Evolutionary conservation across 805 yeast genomes (phyloP).

Genomic region (Cyberlindnera mrakii): DNA sequence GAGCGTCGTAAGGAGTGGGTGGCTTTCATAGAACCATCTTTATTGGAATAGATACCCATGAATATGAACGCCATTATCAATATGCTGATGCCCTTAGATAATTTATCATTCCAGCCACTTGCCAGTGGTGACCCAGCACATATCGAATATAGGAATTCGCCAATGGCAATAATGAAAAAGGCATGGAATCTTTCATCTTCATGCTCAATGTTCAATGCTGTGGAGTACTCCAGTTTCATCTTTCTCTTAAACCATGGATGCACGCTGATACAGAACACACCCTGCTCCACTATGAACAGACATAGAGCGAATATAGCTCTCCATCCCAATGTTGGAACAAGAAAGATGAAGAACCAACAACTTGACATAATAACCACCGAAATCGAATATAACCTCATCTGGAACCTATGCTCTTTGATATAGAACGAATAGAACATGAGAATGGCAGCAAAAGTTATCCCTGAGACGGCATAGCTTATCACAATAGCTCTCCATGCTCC

Average conservation of each 20-base stretch:
- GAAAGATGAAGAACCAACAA: slow-evolving; percentile 48
- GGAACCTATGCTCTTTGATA: slow-evolving; percentile 45
- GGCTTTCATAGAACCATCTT: slow-evolving; percentile 43
- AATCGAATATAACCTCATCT: slow-evolving; percentile 36
- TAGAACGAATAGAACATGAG: slow-evolving; percentile 34
- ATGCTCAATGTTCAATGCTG: slow-evolving; percentile 62
- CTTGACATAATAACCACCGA: slow-evolving; percentile 29
- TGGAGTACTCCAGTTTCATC: slow-evolving; percentile 39
- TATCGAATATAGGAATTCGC: slow-evolving; percentile 51
- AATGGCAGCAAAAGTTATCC: slow-evolving; percentile 28
- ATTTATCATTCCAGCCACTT: slow-evolving; percentile 31
- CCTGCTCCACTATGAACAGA: slow-evolving; percentile 36
- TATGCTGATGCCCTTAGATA: slow-evolving; percentile 44
- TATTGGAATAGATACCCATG: slow-evolving; percentile 50
- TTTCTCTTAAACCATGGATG: slow-evolving; percentile 41
- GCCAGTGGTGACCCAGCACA: slow-evolving; percentile 46
- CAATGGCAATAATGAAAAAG: slow-evolving; percentile 58
- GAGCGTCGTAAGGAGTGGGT: slow-evolving; percentile 49
- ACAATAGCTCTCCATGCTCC: slow-evolving; percentile 33
- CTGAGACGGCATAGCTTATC: slow-evolving; percentile 34
- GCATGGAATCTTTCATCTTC: slow-evolving; percentile 57
- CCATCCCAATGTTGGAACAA: slow-evolving; percentile 35
- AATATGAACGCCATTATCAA: slow-evolving; percentile 42
- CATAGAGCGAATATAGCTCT: slow-evolving; percentile 41
- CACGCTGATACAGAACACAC: slow-evolving; percentile 30